Evolutionary conservation across 1,284 basidiomycete genomes (phyloP).

Genomic region (Volvariella volvacea): DNA sequence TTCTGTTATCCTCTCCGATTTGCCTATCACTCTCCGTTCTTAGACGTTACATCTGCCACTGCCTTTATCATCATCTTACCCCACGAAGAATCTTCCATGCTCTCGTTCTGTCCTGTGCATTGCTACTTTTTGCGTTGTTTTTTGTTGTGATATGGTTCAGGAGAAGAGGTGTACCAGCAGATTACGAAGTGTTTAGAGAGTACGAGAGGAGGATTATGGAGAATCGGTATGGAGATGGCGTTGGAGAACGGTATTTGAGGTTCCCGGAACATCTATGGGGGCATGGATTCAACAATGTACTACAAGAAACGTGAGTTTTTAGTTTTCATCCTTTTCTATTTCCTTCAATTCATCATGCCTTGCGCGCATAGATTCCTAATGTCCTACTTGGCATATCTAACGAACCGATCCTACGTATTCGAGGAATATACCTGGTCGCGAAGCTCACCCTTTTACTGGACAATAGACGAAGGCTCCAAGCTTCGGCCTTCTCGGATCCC

Average conservation of each 20-base stretch:
- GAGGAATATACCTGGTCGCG: conserved; percentile 64
- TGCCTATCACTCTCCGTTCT: too few relatives aligned
- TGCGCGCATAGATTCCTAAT: conserved; percentile 29
- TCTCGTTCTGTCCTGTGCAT: too few relatives aligned
- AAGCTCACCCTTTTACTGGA: conserved; percentile 35
- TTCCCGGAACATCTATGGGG: conserved; percentile 50
- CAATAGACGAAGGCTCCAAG: conserved; percentile 30
- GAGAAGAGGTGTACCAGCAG: conserved; percentile 2
- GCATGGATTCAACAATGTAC: conserved; percentile 48
- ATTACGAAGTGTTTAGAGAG: conserved; percentile 3
- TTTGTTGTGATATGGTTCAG: too few relatives aligned
- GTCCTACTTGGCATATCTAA: conserved; percentile 42
- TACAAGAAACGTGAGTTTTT: conserved; percentile 45
- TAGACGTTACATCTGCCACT: too few relatives aligned
- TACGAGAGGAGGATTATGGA: conserved; percentile 3
- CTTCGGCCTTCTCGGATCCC: conserved; percentile 53
- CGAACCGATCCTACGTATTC: conserved; percentile 50
- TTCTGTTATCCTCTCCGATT: too few relatives aligned
- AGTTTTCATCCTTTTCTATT: not conserved
- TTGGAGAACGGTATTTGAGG: conserved; percentile 26
- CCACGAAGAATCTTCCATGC: too few relatives aligned
- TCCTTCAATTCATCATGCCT: not conserved
- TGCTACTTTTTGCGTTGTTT: too few relatives aligned
- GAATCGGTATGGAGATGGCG: conserved; percentile 1
- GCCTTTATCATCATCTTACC: too few relatives aligned